These are phyloP conservation scores for Botrytis aclada DNA, from an alignment of 2,329 filamentous ascomycete species.

Conservation along the genomic window DNA sequence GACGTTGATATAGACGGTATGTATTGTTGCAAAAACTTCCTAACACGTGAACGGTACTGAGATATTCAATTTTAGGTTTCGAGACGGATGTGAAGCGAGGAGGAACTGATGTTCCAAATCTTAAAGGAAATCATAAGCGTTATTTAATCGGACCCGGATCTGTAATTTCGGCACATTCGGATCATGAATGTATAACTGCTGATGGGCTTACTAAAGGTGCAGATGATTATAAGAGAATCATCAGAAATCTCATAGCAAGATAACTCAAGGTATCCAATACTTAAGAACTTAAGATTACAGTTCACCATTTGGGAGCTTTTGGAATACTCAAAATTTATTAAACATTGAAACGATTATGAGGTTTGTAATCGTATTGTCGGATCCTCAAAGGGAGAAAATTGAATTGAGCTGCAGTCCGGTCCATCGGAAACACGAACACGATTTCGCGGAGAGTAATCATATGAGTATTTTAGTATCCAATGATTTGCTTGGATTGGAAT, in stretches of 20 bases:
- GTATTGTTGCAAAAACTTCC: background rate
- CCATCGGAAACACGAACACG: background rate
- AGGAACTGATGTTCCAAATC: slow-evolving; percentile 74
- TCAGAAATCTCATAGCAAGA: background rate
- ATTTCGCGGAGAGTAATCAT: background rate
- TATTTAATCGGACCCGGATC: slow-evolving; percentile 65
- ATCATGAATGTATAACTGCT: slow-evolving; percentile 73
- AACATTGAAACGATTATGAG: background rate
- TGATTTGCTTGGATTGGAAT: background rate
- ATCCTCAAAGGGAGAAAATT: background rate
- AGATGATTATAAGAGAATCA: slow-evolving; percentile 62
- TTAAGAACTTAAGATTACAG: background rate
- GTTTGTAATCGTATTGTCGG: background rate
- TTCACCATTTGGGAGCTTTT: background rate
- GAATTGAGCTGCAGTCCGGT: background rate
- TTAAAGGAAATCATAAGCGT: slow-evolving; percentile 38
- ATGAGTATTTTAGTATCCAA: background rate
- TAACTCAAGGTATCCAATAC: background rate
- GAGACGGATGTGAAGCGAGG: slow-evolving; percentile 80
- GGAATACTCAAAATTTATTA: background rate
- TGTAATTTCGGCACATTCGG: slow-evolving; percentile 82
- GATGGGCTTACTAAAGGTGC: slow-evolving; percentile 73
- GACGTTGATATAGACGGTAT: slow-evolving; percentile 62
- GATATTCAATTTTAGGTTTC: slow-evolving; percentile 51
- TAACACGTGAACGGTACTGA: background rate